phyloP scores from a whole-genome alignment of 306 rosid species.

The Quercus glauca region DNA sequence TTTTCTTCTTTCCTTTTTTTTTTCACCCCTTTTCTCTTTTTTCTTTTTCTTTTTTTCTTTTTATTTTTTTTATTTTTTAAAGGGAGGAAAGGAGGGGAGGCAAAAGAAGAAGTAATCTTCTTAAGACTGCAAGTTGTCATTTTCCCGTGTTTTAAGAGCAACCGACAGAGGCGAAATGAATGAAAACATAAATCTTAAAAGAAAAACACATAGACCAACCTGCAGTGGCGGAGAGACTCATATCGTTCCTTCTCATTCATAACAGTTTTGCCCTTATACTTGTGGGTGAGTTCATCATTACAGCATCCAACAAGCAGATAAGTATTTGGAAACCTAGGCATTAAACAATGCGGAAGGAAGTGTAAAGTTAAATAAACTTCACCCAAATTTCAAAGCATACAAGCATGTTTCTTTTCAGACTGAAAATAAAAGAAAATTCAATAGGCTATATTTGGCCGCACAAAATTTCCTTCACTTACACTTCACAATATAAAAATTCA shows the following conservation, averaged over 20 bases:
- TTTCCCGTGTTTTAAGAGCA: not conserved
- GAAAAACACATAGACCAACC: slow-evolving; percentile 19
- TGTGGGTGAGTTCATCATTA: slow-evolving; percentile 81
- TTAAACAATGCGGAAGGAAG: not conserved
- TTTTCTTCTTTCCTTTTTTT: too few relatives aligned
- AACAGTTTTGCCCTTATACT: slow-evolving; percentile 87
- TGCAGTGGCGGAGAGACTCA: slow-evolving; percentile 98
- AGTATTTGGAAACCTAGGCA: slow-evolving; percentile 74
- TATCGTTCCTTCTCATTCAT: slow-evolving; percentile 94
- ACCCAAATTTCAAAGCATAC: not conserved
- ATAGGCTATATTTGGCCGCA: not conserved
- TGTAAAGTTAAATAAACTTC: not conserved
- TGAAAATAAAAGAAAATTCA: not conserved
- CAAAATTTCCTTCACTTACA: not conserved
- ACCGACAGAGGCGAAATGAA: not conserved
- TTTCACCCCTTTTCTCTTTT: too few relatives aligned
- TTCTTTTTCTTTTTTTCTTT: not conserved
- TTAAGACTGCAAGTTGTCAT: not conserved
- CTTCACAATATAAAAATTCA: too few relatives aligned
- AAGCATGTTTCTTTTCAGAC: not conserved
- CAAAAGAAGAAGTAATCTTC: not conserved
- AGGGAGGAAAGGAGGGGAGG: not conserved
- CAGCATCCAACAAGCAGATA: slow-evolving; percentile 91
- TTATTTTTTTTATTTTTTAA: not conserved
- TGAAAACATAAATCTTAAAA: not conserved